Evolutionary conservation across 1,284 basidiomycete species (phyloP).

Genomic region (Trametes sp.): DNA sequence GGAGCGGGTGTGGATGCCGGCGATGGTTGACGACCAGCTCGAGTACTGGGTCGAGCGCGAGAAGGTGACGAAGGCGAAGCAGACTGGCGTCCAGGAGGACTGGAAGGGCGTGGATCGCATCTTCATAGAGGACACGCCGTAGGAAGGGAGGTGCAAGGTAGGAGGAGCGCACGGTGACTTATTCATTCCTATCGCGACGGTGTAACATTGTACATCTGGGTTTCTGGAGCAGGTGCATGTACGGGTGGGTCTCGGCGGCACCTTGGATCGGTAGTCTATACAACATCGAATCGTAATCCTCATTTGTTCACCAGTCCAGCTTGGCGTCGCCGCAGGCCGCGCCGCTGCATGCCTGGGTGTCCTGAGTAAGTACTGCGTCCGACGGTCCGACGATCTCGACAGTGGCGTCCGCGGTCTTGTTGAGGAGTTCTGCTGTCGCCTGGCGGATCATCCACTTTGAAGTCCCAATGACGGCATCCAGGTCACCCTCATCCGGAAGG

Average conservation of each 20-base stretch:
- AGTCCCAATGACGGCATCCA: slow-evolving; percentile 73
- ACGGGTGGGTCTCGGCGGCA: slow-evolving; percentile 3
- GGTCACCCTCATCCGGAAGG: slow-evolving; percentile 63
- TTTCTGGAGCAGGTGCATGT: slow-evolving; percentile 15
- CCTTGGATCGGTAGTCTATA: slow-evolving; percentile 12
- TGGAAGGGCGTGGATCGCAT: slow-evolving; percentile 84
- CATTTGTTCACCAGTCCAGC: slow-evolving; percentile 30
- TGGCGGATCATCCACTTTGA: slow-evolving; percentile 69
- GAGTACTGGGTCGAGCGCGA: slow-evolving; percentile 90
- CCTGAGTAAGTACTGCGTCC: slow-evolving; percentile 3
- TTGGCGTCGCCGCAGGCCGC: slow-evolving; percentile 20
- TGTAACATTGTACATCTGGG: slow-evolving; percentile 21
- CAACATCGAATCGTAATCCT: slow-evolving; percentile 11
- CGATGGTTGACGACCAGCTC: slow-evolving; percentile 58
- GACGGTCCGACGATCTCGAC: slow-evolving; percentile 51
- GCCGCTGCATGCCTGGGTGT: slow-evolving; percentile 5
- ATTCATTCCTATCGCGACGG: slow-evolving; percentile 26
- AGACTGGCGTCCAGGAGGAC: slow-evolving; percentile 38
- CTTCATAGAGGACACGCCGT: slow-evolving; percentile 71
- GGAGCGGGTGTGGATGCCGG: slow-evolving; percentile 86
- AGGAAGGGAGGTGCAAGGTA: slow-evolving; percentile 10
- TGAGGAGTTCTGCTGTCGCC: slow-evolving; percentile 56
- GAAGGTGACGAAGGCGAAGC: slow-evolving; percentile 60
- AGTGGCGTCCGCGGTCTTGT: slow-evolving; percentile 42
- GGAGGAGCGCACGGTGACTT: slow-evolving; percentile 11